phyloP scores from a whole-genome alignment of 371 early-diverging fungal species.

The Mucor saturninus region DNA sequence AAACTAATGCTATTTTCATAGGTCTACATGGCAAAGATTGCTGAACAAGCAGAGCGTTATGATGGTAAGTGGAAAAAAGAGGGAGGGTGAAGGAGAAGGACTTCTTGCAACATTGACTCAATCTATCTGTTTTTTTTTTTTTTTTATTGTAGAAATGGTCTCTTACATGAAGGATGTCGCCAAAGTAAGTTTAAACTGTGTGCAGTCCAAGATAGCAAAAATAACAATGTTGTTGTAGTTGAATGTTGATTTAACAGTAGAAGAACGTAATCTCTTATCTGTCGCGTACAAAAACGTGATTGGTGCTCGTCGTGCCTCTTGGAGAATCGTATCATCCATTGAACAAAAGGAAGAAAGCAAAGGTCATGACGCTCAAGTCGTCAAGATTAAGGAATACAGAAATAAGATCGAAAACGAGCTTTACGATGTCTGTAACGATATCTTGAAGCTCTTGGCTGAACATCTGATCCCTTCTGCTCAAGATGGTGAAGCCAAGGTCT shows the following conservation, averaged over 20 bases:
- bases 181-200: slow-evolving; percentile 39
- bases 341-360: slow-evolving; percentile 98
- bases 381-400: slow-evolving; percentile 92
- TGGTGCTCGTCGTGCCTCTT: slow-evolving; percentile 98
- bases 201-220: neutral
- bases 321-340: slow-evolving; percentile 99
- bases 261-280: slow-evolving; percentile 98
- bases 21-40: slow-evolving; percentile 95
- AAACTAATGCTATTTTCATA: neutral
- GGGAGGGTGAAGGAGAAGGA: neutral
- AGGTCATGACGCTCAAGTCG: slow-evolving; percentile 83
- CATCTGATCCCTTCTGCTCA: slow-evolving; percentile 87
- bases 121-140: neutral
- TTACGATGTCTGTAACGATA: slow-evolving; percentile 93
- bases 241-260: slow-evolving; percentile 84
- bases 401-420: slow-evolving; percentile 94
- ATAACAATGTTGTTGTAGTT: slow-evolving; percentile 25
- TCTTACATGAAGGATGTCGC: slow-evolving; percentile 90
- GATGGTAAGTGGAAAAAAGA: slow-evolving; percentile 56
- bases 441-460: slow-evolving; percentile 88
- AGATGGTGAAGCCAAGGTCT: slow-evolving; percentile 96
- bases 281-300: slow-evolving; percentile 99
- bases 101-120: too few relatives aligned
- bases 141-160: slow-evolving; percentile 86
- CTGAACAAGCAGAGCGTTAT: slow-evolving; percentile 99